A percentile compares a stretch with the other conserved stretches of the same genome.
Conservation (phyloP, 768 basidiomycete genomes). For the Serendipita indica region DNA sequence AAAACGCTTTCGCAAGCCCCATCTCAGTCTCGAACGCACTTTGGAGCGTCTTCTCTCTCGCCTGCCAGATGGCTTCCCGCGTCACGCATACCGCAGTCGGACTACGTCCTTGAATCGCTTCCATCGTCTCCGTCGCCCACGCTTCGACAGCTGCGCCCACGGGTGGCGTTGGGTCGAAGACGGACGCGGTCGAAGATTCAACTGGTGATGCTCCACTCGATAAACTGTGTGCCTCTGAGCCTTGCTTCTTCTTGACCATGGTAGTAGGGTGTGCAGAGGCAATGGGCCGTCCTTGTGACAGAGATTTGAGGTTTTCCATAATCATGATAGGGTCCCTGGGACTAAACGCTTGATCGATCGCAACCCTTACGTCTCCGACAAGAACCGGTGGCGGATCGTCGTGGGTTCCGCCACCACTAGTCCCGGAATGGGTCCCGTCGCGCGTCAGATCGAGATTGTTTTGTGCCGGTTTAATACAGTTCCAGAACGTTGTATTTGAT, state of each 20-base stretch:
- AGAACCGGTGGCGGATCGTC: constrained; percentile 37
- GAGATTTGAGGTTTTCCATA: constrained; percentile 20
- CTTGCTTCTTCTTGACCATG: background rate
- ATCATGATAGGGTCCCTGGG: constrained; percentile 20
- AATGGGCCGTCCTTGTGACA: constrained; percentile 16
- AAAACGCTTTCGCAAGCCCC: constrained; percentile 75
- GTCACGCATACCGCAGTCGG: constrained; percentile 89
- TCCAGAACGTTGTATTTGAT: too few species aligned
- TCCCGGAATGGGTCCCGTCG: too few species aligned
- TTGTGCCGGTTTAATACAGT: background rate
- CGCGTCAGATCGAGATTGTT: background rate
- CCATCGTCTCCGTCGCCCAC: constrained; percentile 66
- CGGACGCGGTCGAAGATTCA: background rate
- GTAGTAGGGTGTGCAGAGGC: background rate
- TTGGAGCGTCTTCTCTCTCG: constrained; percentile 44
- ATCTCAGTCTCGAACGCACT: constrained; percentile 73
- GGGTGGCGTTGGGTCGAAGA: constrained; percentile 12
- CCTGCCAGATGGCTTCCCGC: constrained; percentile 60
- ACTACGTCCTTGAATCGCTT: constrained; percentile 50
- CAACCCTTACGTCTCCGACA: constrained; percentile 48
- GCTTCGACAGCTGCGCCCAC: constrained; percentile 33
- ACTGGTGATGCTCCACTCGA: too few species aligned
- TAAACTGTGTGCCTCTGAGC: background rate
- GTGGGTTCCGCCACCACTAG: constrained; percentile 23
- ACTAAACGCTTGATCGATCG: constrained; percentile 68